Base-by-base conservation (phyloP, 495 filamentous ascomycete species). In the Talaromyces ruber region DNA sequence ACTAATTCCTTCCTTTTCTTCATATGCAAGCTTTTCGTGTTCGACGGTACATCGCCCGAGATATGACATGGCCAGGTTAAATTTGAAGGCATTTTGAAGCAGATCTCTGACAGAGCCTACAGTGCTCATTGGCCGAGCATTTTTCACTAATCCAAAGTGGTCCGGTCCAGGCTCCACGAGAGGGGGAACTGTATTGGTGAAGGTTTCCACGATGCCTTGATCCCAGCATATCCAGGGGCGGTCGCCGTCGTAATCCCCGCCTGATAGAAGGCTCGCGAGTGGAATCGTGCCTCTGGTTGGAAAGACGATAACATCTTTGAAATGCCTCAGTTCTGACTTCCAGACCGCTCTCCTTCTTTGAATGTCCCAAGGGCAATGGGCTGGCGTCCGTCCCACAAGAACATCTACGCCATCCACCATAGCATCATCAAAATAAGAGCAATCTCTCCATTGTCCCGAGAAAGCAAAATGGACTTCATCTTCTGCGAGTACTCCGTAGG, bases 231-330 rank as follows among this genome's bases (percentile, higher is more conserved):
- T 77, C 92, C 92, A 94, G 0, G 86, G 89, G 45, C 81, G 87
- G 65, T 98, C 94, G 0, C 94, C 94, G 63, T 97, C 93, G 70
- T 97, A 97, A 72, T 98, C 94, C 8, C 94, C 94, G 14, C 93
- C 94, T 4, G 91, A 94, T 0, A 97, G 78, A 71, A 91, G 90
- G 32, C 86, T 82, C 0, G 92, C 94, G 1, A 96, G 80, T 0
- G 91, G 83, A 22, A 80, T 79, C 11, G 81, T 57, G 0, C 94
- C 93, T 65, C 82, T 83, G 0, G 81, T 80, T 0, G 94, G 80
- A 66, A 98, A 97, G 1, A 97, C 84, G 62, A 96, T 88, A 6
- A 97, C 89, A 69, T 97, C 90, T 63, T 88, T 86, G 21, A 96
- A 79, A n/a, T 86, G 81, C 4, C 84, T 80, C 0, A 98, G 80